phyloP scores from a whole-genome alignment of 805 yeast species.

The Ogataea ganodermae region DNA sequence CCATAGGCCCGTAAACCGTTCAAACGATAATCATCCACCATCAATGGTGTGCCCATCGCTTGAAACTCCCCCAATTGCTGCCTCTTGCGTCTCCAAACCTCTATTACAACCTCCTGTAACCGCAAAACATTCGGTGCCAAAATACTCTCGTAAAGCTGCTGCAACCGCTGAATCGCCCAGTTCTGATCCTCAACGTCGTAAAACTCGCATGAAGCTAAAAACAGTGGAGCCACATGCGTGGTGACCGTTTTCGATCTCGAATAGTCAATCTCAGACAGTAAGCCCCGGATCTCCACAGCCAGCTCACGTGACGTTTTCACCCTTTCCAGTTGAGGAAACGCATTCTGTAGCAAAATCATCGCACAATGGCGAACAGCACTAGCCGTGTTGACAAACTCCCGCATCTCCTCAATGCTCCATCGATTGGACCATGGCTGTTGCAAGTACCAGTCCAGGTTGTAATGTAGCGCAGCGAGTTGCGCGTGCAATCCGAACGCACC shows the following conservation, averaged over 20 bases:
- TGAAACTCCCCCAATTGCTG: constrained; percentile 1
- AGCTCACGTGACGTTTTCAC: constrained; percentile 6
- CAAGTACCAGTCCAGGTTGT: not conserved
- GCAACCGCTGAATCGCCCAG: constrained; percentile 16
- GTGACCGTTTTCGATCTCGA: constrained; percentile 14
- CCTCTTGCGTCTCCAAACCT: constrained; percentile 20
- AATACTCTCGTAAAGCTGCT: constrained; percentile 13
- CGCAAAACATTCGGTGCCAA: constrained; percentile 18
- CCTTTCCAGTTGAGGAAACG: constrained; percentile 16
- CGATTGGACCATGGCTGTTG: constrained; percentile 1
- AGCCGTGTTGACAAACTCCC: constrained; percentile 20
- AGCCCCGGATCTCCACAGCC: constrained; percentile 5
- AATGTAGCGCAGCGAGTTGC: constrained; percentile 9
- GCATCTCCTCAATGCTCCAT: constrained; percentile 3
- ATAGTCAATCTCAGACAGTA: constrained; percentile 13
- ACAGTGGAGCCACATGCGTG: constrained; percentile 20
- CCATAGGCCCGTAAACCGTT: constrained; percentile 19
- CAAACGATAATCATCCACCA: constrained; percentile 11
- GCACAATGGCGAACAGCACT: constrained; percentile 13
- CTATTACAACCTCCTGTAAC: constrained; percentile 16
- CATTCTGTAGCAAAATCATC: constrained; percentile 18
- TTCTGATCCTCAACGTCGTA: constrained; percentile 5
- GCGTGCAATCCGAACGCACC: constrained; percentile 11
- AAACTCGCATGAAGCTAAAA: constrained; percentile 23
- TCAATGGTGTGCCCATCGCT: not conserved